A percentile compares a stretch with the other conserved stretches of the same genome.
Conservation (phyloP, 177 flowering plant species). For the Telopea speciosissima region DNA sequence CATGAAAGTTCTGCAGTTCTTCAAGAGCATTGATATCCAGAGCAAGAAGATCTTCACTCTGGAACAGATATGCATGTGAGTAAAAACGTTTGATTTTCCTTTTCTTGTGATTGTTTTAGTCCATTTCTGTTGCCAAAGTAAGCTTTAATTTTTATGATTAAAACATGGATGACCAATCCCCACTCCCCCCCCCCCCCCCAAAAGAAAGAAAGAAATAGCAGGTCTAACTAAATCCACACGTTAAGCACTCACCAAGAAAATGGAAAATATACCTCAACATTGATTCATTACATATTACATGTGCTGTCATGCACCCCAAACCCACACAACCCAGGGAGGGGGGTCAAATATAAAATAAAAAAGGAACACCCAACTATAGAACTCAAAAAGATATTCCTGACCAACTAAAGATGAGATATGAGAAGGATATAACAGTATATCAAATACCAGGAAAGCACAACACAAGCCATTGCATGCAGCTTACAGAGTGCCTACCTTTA, state of each 20-base stretch:
- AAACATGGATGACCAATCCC: no score
- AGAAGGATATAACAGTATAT: neutral
- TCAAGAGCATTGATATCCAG: constrained; percentile 43
- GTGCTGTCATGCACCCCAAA: neutral
- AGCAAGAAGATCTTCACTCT: constrained; percentile 49
- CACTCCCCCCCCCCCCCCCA: no score
- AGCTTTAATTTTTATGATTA: no score
- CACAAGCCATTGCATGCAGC: neutral
- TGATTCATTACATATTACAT: neutral
- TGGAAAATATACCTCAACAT: neutral
- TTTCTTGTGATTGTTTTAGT: neutral
- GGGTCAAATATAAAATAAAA: neutral
- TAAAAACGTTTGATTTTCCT: neutral
- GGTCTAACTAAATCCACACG: no score
- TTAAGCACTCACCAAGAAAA: neutral
- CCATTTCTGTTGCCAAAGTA: no score
- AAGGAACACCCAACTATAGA: neutral
- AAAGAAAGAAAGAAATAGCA: no score
- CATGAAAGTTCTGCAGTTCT: constrained; percentile 58
- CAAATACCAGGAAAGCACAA: neutral
- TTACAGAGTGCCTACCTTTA: constrained; percentile 42
- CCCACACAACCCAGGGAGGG: neutral
- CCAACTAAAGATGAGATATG: neutral
- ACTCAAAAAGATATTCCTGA: neutral
- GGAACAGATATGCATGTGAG: constrained; percentile 5